Conservation (phyloP, 768 basidiomycete genomes). For the Lentinus brumalis region DNA sequence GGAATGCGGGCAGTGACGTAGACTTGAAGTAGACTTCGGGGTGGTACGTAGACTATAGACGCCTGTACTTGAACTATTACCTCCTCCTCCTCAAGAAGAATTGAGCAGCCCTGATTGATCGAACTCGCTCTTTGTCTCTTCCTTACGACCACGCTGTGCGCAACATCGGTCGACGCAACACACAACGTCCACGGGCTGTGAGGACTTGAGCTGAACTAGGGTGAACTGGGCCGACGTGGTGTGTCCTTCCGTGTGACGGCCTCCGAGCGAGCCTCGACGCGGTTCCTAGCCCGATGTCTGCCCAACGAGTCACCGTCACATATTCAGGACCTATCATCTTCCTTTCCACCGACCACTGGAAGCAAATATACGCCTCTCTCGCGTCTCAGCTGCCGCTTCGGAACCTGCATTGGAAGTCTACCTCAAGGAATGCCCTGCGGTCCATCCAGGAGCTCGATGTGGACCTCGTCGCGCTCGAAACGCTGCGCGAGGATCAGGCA, state of each 20-base stretch:
- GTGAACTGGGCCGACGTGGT: background rate
- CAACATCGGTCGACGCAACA: too few species aligned
- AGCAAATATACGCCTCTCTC: slow-evolving; percentile 64
- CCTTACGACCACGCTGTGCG: too few species aligned
- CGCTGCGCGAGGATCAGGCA: slow-evolving; percentile 64
- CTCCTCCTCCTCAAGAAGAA: too few species aligned
- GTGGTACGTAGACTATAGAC: too few species aligned
- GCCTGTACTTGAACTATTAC: too few species aligned
- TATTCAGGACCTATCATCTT: slow-evolving; percentile 66
- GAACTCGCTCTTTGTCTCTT: too few species aligned
- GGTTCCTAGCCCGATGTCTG: slow-evolving; percentile 33
- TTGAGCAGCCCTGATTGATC: too few species aligned
- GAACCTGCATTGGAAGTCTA: slow-evolving; percentile 92
- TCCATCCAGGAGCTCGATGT: slow-evolving; percentile 92
- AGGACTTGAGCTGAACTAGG: background rate
- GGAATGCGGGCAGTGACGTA: too few species aligned
- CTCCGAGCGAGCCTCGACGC: background rate
- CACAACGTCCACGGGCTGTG: too few species aligned
- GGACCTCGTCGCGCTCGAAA: slow-evolving; percentile 66
- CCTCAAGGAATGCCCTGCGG: slow-evolving; percentile 66
- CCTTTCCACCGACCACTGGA: slow-evolving; percentile 73
- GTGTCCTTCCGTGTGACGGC: background rate
- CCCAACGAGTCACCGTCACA: slow-evolving; percentile 63
- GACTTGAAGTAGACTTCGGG: background rate
- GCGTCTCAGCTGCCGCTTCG: slow-evolving; percentile 79